Evolutionary conservation across 768 basidiomycete species (phyloP), one percentile per base, ranked within the genome.

Genomic region (Tulasnella sp.): DNA sequence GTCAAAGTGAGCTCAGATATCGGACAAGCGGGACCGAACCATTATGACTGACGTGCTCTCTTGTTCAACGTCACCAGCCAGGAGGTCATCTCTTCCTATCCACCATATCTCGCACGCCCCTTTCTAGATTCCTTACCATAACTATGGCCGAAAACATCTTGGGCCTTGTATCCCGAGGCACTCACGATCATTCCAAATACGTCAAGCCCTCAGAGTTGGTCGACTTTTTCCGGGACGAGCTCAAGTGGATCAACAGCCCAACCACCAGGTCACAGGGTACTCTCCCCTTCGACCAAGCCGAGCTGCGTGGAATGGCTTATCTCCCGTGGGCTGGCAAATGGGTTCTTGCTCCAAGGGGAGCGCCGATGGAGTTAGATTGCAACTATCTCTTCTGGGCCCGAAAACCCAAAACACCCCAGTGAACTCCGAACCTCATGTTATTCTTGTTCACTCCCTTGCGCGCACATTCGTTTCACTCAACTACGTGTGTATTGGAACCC

Each of bases 41-140:
- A 37, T 22, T n/a, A 59, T 59, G 52, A 59, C 52, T 59, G 52
- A 59, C 32, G 52, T 59, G 52, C 52, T 59, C 52, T 59, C 52
- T 59, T 59, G 52, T 59, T 29, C 52, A 29, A 36, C 26, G 41
- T 16, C 29, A 39, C n/a, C 76, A 98, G 95, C 97, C 97, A 12
- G 95, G 95, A 5, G 96, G 97, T 3, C 94, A 96, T 77, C 86
- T 99, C 19, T 91, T 98, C 83, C 84, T 99, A 41, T 98, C 95
- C 14, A 98, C 96, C 16, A 91, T 99, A 75, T 89, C 96, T 0
- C 91, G 97, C 42, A 91, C 89, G 11, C 88, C 89, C 3, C 83
- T 92, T 47, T 81, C 90, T n/a, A 87, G 87, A 76, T 79, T 90
- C 65, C 78, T 91, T 39, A 89, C 89, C 5, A 88, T 92, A 74